These are phyloP conservation scores for Naganishia liquefaciens DNA, from an alignment of 1,284 basidiomycete genomes.

Conservation along the genomic window DNA sequence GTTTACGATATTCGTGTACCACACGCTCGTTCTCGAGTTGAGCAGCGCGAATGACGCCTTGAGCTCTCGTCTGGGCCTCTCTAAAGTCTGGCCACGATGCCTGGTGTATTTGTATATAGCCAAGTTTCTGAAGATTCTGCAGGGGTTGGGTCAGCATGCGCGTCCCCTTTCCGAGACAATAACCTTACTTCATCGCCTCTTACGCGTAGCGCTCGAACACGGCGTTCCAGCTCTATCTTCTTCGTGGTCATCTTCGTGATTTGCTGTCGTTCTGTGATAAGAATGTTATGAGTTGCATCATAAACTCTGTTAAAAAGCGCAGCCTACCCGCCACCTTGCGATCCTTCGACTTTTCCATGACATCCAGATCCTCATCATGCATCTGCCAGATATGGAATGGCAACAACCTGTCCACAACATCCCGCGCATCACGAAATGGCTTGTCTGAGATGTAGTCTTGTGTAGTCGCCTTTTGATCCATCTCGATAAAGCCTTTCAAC, in stretches of 20 bases:
- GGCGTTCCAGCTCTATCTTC: slow-evolving; percentile 21
- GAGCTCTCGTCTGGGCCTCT: slow-evolving; percentile 12
- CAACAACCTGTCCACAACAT: slow-evolving; percentile 30
- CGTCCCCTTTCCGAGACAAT: too few relatives aligned
- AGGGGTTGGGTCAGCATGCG: background rate
- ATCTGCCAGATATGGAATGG: slow-evolving; percentile 34
- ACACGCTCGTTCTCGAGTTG: slow-evolving; percentile 22
- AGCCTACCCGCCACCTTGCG: slow-evolving; percentile 21
- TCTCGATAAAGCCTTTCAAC: slow-evolving; percentile 14
- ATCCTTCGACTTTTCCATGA: slow-evolving; percentile 10
- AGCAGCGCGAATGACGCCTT: slow-evolving; percentile 8
- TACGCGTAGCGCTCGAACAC: slow-evolving; percentile 24
- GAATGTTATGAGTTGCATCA: background rate
- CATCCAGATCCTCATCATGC: slow-evolving; percentile 32
- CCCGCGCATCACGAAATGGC: slow-evolving; percentile 21
- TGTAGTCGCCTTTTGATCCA: slow-evolving; percentile 24
- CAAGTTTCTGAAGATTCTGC: slow-evolving; percentile 17
- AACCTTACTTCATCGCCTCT: slow-evolving; percentile 23
- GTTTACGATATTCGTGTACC: slow-evolving; percentile 15
- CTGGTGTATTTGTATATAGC: slow-evolving; percentile 20
- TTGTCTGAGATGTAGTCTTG: slow-evolving; percentile 15
- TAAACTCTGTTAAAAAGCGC: background rate
- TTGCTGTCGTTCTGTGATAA: slow-evolving; percentile 9
- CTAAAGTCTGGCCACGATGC: slow-evolving; percentile 8
- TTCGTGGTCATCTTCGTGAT: slow-evolving; percentile 19